These are phyloP conservation scores for Tylopilus subfusipes DNA, from an alignment of 768 basidiomycete genomes.

Conservation along the genomic window DNA sequence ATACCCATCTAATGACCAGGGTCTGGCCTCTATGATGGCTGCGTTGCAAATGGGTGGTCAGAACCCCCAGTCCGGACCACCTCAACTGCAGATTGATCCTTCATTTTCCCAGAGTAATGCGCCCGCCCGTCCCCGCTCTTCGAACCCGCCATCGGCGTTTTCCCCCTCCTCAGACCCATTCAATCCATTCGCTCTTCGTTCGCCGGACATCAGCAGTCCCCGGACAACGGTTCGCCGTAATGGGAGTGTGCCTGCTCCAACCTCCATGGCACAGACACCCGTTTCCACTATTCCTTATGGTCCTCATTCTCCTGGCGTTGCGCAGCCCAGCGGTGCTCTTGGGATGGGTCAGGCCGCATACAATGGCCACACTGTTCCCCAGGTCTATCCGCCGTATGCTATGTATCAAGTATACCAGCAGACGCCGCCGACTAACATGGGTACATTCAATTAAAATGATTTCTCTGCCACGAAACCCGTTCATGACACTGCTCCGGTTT, in stretches of 20 bases:
- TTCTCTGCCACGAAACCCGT: constrained; percentile 27
- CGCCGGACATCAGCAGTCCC: constrained; percentile 50
- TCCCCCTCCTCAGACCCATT: constrained; percentile 54
- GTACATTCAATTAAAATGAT: constrained; percentile 60
- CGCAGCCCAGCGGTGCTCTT: constrained; percentile 54
- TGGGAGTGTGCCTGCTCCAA: constrained; percentile 29
- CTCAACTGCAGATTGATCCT: constrained; percentile 70
- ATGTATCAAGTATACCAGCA: constrained; percentile 85
- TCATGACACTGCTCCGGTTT: constrained; percentile 42
- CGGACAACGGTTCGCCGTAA: constrained; percentile 47
- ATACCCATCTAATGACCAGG: constrained; percentile 80
- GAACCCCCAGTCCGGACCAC: constrained; percentile 75
- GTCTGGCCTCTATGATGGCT: constrained; percentile 90
- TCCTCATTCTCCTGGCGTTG: constrained; percentile 57
- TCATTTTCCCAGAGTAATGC: constrained; percentile 44
- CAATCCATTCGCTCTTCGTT: constrained; percentile 54
- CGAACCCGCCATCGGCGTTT: constrained; percentile 44
- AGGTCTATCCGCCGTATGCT: constrained; percentile 67
- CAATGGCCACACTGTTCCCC: constrained; percentile 58
- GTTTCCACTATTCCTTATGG: constrained; percentile 47
- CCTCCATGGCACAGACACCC: constrained; percentile 29
- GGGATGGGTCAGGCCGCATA: constrained; percentile 68
- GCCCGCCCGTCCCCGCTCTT: constrained; percentile 45
- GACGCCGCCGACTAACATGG: constrained; percentile 69
- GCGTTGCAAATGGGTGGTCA: constrained; percentile 88